phyloP scores from a whole-genome alignment of 2,329 filamentous ascomycete species.

The Gaeumannomyces tritici region DNA sequence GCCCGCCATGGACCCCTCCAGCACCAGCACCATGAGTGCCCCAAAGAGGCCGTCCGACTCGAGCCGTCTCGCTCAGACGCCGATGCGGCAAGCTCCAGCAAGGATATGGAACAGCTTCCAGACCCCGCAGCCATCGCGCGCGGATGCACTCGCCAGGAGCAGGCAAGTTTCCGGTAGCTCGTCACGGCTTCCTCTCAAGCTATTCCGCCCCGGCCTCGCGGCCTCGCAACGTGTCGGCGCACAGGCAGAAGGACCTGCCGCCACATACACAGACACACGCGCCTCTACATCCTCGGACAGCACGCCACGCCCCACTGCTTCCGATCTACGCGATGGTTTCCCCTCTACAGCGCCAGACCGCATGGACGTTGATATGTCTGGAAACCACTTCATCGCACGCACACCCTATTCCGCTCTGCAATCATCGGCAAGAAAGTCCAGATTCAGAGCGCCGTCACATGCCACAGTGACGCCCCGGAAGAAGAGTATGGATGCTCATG shows the following conservation, averaged over 20 bases:
- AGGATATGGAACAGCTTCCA: background rate
- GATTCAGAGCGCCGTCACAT: background rate
- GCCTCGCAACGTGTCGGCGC: background rate
- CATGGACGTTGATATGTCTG: background rate
- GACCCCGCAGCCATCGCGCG: background rate
- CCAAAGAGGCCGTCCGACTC: background rate
- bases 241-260: background rate
- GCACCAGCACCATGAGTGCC: background rate
- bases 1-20: background rate
- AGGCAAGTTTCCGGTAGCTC: background rate
- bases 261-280: background rate
- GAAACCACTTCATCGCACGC: background rate
- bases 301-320: background rate
- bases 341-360: background rate
- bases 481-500: background rate
- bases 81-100: background rate
- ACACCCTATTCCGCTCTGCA: background rate
- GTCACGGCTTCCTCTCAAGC: background rate
- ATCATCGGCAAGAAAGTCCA: background rate
- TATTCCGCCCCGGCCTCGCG: background rate
- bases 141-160: background rate
- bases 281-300: background rate
- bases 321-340: background rate
- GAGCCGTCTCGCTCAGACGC: background rate
- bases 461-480: background rate